phyloP scores from a whole-genome alignment of 2,329 filamentous ascomycete genomes.

The Exophiala oligosperma region DNA sequence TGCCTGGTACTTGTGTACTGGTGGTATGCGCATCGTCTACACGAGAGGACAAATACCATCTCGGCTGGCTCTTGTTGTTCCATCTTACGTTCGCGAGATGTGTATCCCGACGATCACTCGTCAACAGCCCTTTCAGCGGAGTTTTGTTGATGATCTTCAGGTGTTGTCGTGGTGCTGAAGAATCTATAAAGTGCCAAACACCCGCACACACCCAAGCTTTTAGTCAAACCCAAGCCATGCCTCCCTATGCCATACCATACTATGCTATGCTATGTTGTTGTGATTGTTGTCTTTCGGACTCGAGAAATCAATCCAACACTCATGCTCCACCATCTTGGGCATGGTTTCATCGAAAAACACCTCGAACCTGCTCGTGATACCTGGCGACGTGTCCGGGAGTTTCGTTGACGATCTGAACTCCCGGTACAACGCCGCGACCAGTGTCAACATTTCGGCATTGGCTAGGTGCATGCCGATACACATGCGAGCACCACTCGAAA shows the following conservation, averaged over 20 bases:
- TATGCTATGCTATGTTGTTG: neutral
- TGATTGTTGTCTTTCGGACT: conserved; percentile 4
- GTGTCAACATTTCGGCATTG: conserved; percentile 53
- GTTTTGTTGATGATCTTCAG: too few species aligned
- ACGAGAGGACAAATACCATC: too few species aligned
- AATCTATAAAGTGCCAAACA: neutral
- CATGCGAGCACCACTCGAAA: conserved; percentile 43
- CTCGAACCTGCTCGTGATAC: conserved; percentile 35
- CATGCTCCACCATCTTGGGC: conserved; percentile 27
- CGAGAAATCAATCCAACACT: conserved; percentile 27
- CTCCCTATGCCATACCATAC: too few species aligned
- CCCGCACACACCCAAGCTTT: neutral
- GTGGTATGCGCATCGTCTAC: too few species aligned
- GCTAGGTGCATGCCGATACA: conserved; percentile 46
- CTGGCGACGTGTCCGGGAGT: conserved; percentile 31
- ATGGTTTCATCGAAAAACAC: conserved; percentile 33
- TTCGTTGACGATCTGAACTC: conserved; percentile 40
- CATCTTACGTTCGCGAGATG: too few species aligned
- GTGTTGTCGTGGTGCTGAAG: too few species aligned
- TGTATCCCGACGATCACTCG: too few species aligned
- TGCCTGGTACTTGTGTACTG: conserved; percentile 3
- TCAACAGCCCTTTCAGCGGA: too few species aligned
- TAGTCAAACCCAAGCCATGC: neutral
- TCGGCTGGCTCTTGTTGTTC: too few species aligned
- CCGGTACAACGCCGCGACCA: conserved; percentile 48